phyloP scores from a whole-genome alignment of 352 stramenopile genomes.

The Globisporangium iwayamae region DNA sequence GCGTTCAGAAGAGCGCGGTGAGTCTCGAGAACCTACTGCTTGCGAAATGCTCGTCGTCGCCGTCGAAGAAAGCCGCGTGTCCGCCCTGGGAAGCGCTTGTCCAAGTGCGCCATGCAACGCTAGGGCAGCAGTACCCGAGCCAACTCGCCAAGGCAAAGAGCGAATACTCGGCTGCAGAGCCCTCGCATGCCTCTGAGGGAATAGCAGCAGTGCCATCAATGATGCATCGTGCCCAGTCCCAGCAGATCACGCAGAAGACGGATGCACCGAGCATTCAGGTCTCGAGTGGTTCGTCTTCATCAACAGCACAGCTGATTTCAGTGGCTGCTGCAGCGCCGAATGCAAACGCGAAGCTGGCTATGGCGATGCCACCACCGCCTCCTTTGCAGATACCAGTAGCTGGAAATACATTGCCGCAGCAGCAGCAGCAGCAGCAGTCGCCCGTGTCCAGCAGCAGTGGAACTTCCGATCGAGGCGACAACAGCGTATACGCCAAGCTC shows the following conservation, averaged over 20 bases:
- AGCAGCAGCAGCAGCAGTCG: conserved; percentile 12
- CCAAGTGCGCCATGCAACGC: conserved; percentile 65
- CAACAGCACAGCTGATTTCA: conserved; percentile 4
- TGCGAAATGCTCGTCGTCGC: conserved; percentile 62
- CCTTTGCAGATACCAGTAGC: neutral
- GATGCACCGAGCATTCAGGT: conserved; percentile 1
- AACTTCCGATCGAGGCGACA: neutral
- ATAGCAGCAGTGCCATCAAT: neutral
- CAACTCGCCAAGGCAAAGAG: conserved; percentile 13
- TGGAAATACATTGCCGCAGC: neutral
- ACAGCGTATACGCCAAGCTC: neutral
- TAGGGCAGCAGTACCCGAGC: conserved; percentile 17
- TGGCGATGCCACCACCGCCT: conserved; percentile 2
- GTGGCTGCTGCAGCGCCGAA: neutral
- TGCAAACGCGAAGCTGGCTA: neutral
- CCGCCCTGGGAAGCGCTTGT: conserved; percentile 74
- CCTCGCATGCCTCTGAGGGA: too few species aligned
- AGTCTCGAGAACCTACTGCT: conserved; percentile 75
- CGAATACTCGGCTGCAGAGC: neutral
- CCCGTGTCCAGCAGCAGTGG: conserved; percentile 11
- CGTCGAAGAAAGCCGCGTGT: conserved; percentile 63
- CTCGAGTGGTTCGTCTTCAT: neutral
- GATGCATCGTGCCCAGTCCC: conserved; percentile 9
- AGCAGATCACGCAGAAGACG: neutral
- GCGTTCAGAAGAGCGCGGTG: conserved; percentile 48